These are phyloP conservation scores for Gaeumannomyces tritici DNA, from an alignment of 2,329 filamentous ascomycete genomes.

Conservation along the genomic window DNA sequence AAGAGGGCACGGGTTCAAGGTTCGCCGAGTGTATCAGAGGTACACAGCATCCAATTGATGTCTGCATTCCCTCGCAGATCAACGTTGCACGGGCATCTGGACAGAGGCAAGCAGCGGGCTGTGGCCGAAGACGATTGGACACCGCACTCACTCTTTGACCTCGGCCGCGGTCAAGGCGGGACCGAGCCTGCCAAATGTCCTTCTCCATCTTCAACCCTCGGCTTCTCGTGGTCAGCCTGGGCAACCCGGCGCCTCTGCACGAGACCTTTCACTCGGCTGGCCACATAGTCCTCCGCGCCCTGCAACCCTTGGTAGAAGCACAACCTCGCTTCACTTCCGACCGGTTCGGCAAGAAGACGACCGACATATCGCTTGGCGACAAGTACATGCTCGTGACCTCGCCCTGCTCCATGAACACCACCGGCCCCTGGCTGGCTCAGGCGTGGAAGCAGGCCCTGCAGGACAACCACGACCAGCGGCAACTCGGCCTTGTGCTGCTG, in stretches of 20 bases:
- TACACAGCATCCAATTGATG: neutral
- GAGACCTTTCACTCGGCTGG: constrained; percentile 81
- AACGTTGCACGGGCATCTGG: neutral
- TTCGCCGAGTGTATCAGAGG: neutral
- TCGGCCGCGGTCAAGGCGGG: neutral
- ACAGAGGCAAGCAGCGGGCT: neutral
- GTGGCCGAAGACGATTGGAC: neutral
- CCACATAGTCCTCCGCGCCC: constrained; percentile 61
- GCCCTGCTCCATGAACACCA: constrained; percentile 74
- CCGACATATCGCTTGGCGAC: constrained; percentile 33
- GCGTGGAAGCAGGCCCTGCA: constrained; percentile 52
- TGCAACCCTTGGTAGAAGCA: constrained; percentile 39
- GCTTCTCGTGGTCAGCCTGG: constrained; percentile 77
- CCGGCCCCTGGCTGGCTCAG: constrained; percentile 58
- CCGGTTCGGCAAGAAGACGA: constrained; percentile 38
- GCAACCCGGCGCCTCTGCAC: constrained; percentile 69
- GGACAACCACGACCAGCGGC: constrained; percentile 14
- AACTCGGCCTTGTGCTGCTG: constrained; percentile 56
- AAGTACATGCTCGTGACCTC: constrained; percentile 65
- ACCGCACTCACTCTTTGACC: neutral
- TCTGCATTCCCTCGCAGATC: neutral
- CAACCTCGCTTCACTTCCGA: constrained; percentile 40
- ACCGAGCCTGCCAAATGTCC: neutral
- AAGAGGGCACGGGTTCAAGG: neutral
- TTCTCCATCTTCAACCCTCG: constrained; percentile 23